phyloP scores from a whole-genome alignment of 306 rosid genomes.

The Gleditsia sinensis region DNA sequence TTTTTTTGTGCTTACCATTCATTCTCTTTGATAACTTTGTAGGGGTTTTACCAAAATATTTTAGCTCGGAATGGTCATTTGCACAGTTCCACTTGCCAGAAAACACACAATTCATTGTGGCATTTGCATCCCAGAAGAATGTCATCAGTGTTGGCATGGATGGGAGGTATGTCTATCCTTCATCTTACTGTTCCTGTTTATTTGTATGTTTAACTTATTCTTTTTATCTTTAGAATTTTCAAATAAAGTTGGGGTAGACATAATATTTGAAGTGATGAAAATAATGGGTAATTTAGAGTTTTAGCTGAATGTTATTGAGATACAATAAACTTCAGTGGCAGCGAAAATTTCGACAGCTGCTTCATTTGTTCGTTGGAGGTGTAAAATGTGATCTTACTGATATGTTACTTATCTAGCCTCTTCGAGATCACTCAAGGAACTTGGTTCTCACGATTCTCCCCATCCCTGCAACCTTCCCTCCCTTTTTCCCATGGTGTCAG shows the following conservation, averaged over 20 bases:
- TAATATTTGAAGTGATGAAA: conserved; percentile 8
- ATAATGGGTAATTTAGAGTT: too few relatives aligned
- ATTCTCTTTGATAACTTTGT: conserved; percentile 29
- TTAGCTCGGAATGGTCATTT: conserved; percentile 99
- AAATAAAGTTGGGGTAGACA: conserved; percentile 14
- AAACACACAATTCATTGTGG: conserved; percentile 68
- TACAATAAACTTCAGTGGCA: too few relatives aligned
- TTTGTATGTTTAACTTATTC: too few relatives aligned
- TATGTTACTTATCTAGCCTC: conserved; percentile 16
- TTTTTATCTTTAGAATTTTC: too few relatives aligned
- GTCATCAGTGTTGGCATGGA: conserved; percentile 75
- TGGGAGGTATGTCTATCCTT: conserved; percentile 87
- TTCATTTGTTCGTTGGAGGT: too few relatives aligned
- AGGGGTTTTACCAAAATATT: conserved; percentile 95
- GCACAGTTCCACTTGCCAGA: conserved; percentile 86
- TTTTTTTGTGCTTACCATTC: conserved; percentile 13
- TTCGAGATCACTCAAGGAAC: conserved; percentile 15
- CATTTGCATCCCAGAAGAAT: conserved; percentile 82
- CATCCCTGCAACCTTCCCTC: conserved; percentile 10
- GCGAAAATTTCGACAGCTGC: too few relatives aligned
- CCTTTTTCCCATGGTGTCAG: conserved; percentile 44
- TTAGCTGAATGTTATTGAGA: too few relatives aligned
- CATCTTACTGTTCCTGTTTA: too few relatives aligned
- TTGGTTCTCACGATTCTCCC: background rate
- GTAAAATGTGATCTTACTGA: too few relatives aligned